phyloP scores from a whole-genome alignment of 2,329 filamentous ascomycete species.

The Diaporthe amygdali region DNA sequence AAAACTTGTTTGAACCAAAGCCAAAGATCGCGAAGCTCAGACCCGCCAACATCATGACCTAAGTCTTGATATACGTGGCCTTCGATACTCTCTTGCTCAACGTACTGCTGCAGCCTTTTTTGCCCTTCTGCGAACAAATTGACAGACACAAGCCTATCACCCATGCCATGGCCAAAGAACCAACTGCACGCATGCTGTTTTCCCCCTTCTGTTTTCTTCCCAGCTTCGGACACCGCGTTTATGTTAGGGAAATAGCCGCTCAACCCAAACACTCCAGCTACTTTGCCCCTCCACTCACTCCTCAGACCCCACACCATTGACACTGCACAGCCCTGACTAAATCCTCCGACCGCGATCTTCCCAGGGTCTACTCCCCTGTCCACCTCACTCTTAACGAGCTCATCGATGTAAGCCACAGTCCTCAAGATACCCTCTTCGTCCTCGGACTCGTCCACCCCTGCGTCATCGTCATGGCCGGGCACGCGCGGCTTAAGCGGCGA shows the following conservation, averaged over 20 bases:
- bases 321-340: slow-evolving; percentile 22
- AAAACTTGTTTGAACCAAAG: slow-evolving; percentile 20
- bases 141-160: not conserved
- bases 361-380: not conserved
- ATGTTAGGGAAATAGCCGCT: slow-evolving; percentile 17
- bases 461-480: not conserved
- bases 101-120: slow-evolving; percentile 15
- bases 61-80: slow-evolving; percentile 17
- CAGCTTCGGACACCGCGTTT: not conserved
- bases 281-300: not conserved
- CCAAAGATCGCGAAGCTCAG: slow-evolving; percentile 17
- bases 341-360: slow-evolving; percentile 18
- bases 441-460: not conserved
- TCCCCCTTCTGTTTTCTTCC: not conserved
- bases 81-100: not conserved
- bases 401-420: slow-evolving; percentile 15
- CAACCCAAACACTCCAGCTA: slow-evolving; percentile 18
- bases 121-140: slow-evolving; percentile 18
- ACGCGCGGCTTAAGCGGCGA: slow-evolving; percentile 4
- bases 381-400: slow-evolving; percentile 6
- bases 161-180: slow-evolving; percentile 21
- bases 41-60: slow-evolving; percentile 12
- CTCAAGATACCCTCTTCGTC: slow-evolving; percentile 15
- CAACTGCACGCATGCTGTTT: not conserved
- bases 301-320: slow-evolving; percentile 21